Base-by-base conservation (phyloP, 805 yeast species). In the Nakazawaea populi region DNA sequence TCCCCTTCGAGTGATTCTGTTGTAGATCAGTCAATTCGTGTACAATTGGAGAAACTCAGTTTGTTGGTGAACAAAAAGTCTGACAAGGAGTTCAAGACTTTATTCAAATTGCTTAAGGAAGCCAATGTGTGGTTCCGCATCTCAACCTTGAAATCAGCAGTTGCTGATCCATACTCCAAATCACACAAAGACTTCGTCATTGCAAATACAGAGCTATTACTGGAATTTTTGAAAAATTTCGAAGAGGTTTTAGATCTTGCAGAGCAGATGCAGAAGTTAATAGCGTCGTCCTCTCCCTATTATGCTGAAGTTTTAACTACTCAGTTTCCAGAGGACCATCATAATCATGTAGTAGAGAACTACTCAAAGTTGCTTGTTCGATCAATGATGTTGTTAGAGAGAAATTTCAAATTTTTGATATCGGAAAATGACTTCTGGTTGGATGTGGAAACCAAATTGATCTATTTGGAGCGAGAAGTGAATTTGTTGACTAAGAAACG, bases 341-440 rank as follows among this genome's bases (percentile, higher is more conserved):
- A 44, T 18, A 35, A 44, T 36, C 44, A 39, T 6, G 7, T 48
- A 14, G 47, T 42, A 5, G 37, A 28, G 4, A 44, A 39, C 10
- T 44, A 27, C 27, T 24, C 48, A 10, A 31, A 34, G 10, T 35
- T 49, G 4, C 18, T 49, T 27, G 48, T 49, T 24, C 42, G 48
- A 35, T 49, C 52, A 31, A 49, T 49, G 32, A 10, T 14, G 12
- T 31, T 49, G n/a, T 40, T 49, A 36, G 52, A 49, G 37, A 44
- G 42, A 40, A 31, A 35, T 40, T 44, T 34, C 36, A 29, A 24
- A 29, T 32, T 32, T 12, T 8, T 44, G 36, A 14, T 32, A 18
- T 7, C 24, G 37, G 48, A 49, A 42, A 49, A 49, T 35, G 35
- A 44, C n/a, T 39, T 24, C 14, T 43, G 47, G 47, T 27, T 39